A percentile compares a stretch with the other conserved stretches of the same genome.
Conservation (phyloP, 805 yeast species). For the Wickerhamiella azymoides region DNA sequence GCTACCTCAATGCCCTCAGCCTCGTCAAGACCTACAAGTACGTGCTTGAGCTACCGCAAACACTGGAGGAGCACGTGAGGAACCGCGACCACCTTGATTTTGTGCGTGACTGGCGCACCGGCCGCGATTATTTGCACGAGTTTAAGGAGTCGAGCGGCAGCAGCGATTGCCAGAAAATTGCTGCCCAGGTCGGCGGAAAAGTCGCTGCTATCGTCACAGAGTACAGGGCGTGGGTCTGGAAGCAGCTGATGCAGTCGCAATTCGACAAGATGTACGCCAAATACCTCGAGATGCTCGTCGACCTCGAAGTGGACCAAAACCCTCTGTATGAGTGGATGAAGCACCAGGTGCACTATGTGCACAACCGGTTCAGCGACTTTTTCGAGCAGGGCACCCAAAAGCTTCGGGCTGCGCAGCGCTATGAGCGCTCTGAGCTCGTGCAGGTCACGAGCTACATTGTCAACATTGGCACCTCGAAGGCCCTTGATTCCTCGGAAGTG, state of each 20-base stretch:
- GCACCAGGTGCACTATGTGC: slow-evolving; percentile 33
- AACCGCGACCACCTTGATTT: slow-evolving; percentile 45
- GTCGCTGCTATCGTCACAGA: slow-evolving; percentile 39
- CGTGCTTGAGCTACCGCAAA: slow-evolving; percentile 45
- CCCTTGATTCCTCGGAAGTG: slow-evolving; percentile 8
- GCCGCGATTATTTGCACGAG: slow-evolving; percentile 26
- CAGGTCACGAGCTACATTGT: slow-evolving; percentile 11
- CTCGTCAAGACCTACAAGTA: slow-evolving; percentile 39
- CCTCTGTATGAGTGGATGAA: slow-evolving; percentile 54
- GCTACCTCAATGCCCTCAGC: slow-evolving; percentile 35
- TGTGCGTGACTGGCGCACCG: slow-evolving; percentile 42
- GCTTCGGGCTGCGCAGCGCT: background rate
- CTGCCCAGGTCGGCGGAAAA: slow-evolving; percentile 41
- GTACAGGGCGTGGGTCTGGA: slow-evolving; percentile 45
- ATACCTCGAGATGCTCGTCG: slow-evolving; percentile 40
- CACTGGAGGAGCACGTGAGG: slow-evolving; percentile 30
- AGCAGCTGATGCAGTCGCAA: slow-evolving; percentile 26
- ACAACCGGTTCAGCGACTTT: slow-evolving; percentile 28
- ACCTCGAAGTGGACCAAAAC: slow-evolving; percentile 48
- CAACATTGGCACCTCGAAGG: background rate
- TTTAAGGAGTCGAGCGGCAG: slow-evolving; percentile 16
- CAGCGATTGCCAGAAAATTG: slow-evolving; percentile 26
- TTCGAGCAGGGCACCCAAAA: slow-evolving; percentile 24
- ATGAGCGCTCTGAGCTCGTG: slow-evolving; percentile 4
- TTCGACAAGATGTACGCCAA: slow-evolving; percentile 25